Percentiles rank a stretch among this genome's conserved stretches.
These are phyloP conservation scores for Chlorella sp. DNA, from an alignment of 139 green algal species.

Conservation along the genomic window DNA sequence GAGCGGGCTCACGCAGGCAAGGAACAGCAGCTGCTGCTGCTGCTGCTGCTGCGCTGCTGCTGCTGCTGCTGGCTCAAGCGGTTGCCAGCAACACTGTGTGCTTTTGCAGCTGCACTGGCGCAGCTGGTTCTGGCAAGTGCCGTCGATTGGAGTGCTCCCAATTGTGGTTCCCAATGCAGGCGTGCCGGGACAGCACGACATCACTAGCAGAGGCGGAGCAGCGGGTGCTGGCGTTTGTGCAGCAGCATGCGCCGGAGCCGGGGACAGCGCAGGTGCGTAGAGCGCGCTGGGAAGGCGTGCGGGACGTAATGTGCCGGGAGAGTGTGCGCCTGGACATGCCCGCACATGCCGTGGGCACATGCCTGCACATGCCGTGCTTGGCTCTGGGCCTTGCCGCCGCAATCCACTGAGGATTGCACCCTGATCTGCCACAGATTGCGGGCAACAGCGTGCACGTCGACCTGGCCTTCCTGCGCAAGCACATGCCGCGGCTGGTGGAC, in stretches of 20 bases:
- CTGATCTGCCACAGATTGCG: conserved; percentile 57
- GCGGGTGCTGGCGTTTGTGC: conserved; percentile 75
- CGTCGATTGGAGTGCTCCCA: no score
- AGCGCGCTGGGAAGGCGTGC: background rate
- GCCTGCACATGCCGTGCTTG: no score
- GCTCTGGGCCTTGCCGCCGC: no score
- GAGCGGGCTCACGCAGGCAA: conserved; percentile 58
- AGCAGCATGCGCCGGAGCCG: conserved; percentile 48
- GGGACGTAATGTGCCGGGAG: no score
- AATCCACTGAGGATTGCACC: no score
- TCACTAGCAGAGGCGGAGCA: conserved; percentile 76
- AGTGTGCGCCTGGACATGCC: background rate
- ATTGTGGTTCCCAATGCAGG: conserved; percentile 19
- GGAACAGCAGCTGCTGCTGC: no score
- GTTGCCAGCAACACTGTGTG: background rate
- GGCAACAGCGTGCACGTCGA: conserved; percentile 92
- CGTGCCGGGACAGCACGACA: conserved; percentile 61
- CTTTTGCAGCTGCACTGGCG: background rate
- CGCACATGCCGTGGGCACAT: no score
- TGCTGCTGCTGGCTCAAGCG: background rate
- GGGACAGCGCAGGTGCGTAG: conserved; percentile 11
- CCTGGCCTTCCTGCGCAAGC: conserved; percentile 80
- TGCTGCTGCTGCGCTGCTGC: background rate
- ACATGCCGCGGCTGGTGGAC: conserved; percentile 85
- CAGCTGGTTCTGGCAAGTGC: no score